phyloP scores from a whole-genome alignment of 208 protist genomes.

The Blastocrithidia nonstop region DNA sequence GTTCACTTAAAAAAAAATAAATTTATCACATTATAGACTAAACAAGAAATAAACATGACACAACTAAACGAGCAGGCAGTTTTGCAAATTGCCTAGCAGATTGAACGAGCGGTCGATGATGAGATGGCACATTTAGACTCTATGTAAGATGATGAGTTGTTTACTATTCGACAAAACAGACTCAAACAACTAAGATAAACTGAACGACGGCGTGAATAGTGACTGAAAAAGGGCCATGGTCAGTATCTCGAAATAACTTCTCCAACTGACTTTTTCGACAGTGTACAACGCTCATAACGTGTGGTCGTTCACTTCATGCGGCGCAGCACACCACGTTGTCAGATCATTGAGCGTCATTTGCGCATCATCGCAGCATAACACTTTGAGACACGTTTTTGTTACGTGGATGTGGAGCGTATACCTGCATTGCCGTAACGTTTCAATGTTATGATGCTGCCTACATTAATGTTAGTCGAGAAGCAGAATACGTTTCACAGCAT shows the following conservation, averaged over 20 bases:
- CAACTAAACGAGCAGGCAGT: conserved; percentile 37
- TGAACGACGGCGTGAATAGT: conserved; percentile 46
- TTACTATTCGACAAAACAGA: conserved; percentile 45
- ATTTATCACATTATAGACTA: neutral
- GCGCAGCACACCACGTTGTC: conserved; percentile 56
- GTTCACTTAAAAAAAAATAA: conserved; percentile 1
- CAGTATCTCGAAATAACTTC: conserved; percentile 53
- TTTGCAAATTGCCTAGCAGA: conserved; percentile 60
- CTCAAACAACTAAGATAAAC: conserved; percentile 67
- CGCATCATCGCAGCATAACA: conserved; percentile 52
- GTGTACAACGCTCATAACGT: conserved; percentile 60
- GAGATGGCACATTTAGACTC: conserved; percentile 69
- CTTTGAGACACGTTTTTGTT: conserved; percentile 81
- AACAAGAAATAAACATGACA: conserved; percentile 2
- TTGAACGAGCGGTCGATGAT: conserved; percentile 77
- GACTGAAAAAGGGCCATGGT: conserved; percentile 78
- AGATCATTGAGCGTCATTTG: conserved; percentile 80
- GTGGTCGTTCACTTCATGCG: conserved; percentile 86
- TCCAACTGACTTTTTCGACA: conserved; percentile 75
- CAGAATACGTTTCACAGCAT: conserved; percentile 84
- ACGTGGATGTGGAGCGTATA: conserved; percentile 78
- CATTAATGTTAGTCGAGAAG: conserved; percentile 83
- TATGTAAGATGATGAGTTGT: conserved; percentile 84
- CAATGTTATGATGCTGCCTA: conserved; percentile 86
- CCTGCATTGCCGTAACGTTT: conserved; percentile 76